Evolutionary conservation across 1,284 basidiomycete genomes (phyloP), one percentile per base, ranked within the genome.

Genomic region (Anthracocystis walkeri): DNA sequence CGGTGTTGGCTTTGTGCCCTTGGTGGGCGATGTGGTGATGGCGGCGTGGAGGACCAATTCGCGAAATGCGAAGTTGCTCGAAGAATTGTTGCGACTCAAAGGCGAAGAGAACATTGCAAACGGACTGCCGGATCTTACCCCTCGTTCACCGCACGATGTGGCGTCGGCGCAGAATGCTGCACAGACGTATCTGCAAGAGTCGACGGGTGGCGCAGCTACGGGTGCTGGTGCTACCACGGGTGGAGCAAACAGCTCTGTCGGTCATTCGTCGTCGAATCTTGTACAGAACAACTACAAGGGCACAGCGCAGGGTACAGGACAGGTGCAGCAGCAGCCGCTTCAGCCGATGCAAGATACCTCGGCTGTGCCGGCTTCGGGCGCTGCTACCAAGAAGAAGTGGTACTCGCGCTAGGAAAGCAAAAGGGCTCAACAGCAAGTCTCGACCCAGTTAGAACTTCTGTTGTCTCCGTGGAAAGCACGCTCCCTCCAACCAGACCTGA

Each of bases 31-130:
- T 84, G 84, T 97, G 53, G 83, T 91, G 4, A 85, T 94, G 35
- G 82, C 93, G 87, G 53, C 87, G 86, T 96, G 88, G 89, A 95
- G 94, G 84, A 90, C 93, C n/a, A 97, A 97, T 86, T 92, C 90
- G 46, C 88, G 95, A 72, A 97, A 97, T 82, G 94, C 93, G 3
- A 83, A 77, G 42, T 59, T 85, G 52, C 60, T 84, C 8, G 82
- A 84, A 51, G 76, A 83, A 33, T 52, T 78, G 58, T 21, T 81
- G 7, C 58, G 78, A n/a, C 55, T 77, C 40, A 62, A 65, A 45
- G 79, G 79, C 8, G 75, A 80, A 44, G 76, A 81, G 60, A 75
- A 80, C 62, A 80, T 81, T 8, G 68, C 78, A 0, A 64, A 70
- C 2, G 78, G 78, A 4, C 41, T 81, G 23, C 63, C 72, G 7